Base-by-base conservation (phyloP, 1,284 basidiomycete species). In the Afroboletus lepidellus region DNA sequence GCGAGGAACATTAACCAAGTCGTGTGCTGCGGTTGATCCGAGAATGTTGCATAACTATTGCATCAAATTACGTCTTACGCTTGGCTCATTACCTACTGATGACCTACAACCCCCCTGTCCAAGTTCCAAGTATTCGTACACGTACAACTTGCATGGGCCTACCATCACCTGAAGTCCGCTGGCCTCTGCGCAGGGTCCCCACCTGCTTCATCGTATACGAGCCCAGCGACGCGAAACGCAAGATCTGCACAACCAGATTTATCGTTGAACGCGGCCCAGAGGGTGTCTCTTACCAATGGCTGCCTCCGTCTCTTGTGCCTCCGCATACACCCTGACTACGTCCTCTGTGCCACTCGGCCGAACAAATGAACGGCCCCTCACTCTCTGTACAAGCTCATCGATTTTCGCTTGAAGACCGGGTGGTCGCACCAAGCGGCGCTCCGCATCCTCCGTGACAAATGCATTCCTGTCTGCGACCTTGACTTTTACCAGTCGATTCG, bases 281-380 rank as follows among this genome's bases (percentile, higher is more conserved):
- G 6, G 49, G 39, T 16, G 23, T 20, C 74, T 48, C 86, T 68
- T 58, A 94, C 94, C 89, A 66, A 96, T 92, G 16, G 91, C 90
- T 58, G 91, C 86, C 15, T 81, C 72, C 50, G 80, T 80, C 38
- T 84, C 77, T 36, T 77, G 78, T 2, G 96, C 94, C 72, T 99
- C 97, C 1, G 96, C 97, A 67, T 99, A 99, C 8, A 99, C 95
- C 56, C 97, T 81, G 12, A 99, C 97, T 41, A 97, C 96, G 67
- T 99, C 95, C 70, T 99, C 97, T 18, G 97, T 99, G 12, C 97
- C 97, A 71, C 94, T 97, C 1, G 97, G 97, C 54, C 97, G 75
- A 13, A 99, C 96, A 69, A 99, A 99, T 24, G 90, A 84, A 43
- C 97, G 81, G 1, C 95, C 97, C 30, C 85, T 85, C 50, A 90